A percentile compares a stretch with the other conserved stretches of the same genome.
These are phyloP conservation scores for Sporisorium reilianum DNA, from an alignment of 1,284 basidiomycete species.

Conservation along the genomic window DNA sequence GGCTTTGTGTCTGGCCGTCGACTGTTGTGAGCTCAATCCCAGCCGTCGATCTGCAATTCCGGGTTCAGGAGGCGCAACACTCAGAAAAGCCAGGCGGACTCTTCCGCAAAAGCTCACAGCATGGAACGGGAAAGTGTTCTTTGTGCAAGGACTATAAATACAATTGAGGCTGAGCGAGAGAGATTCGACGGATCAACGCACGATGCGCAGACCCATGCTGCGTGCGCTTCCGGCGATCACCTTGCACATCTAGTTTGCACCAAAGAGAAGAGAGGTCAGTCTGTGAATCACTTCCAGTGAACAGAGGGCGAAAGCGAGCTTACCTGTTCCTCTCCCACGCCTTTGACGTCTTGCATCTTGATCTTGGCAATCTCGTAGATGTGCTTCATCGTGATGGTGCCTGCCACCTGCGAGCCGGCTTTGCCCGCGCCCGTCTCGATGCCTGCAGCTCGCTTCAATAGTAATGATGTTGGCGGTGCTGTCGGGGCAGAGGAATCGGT, in stretches of 20 bases:
- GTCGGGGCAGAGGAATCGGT: not conserved
- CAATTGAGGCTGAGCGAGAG: slow-evolving; percentile 12
- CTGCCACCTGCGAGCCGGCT: slow-evolving; percentile 80
- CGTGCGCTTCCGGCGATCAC: slow-evolving; percentile 56
- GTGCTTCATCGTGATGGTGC: slow-evolving; percentile 92
- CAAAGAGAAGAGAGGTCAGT: not conserved
- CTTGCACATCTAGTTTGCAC: slow-evolving; percentile 55
- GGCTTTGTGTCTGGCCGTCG: too few relatives aligned
- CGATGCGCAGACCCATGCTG: slow-evolving; percentile 59
- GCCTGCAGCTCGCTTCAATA: slow-evolving; percentile 90
- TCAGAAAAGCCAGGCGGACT: too few relatives aligned
- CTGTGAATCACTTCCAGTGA: not conserved
- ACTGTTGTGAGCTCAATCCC: too few relatives aligned
- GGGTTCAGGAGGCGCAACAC: too few relatives aligned
- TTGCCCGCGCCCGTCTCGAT: slow-evolving; percentile 81
- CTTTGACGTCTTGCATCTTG: slow-evolving; percentile 80
- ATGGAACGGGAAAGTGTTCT: not conserved
- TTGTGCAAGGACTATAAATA: slow-evolving; percentile 29
- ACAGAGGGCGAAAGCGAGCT: slow-evolving; percentile 6
- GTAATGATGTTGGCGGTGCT: slow-evolving; percentile 87
- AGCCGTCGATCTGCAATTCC: too few relatives aligned
- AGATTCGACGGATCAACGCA: slow-evolving; percentile 16
- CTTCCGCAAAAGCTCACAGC: too few relatives aligned
- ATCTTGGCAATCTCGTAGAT: slow-evolving; percentile 99
- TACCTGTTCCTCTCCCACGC: slow-evolving; percentile 62